These are phyloP conservation scores for Pseudogymnoascus sp. DNA, from an alignment of 2,329 filamentous ascomycete species.

Conservation along the genomic window DNA sequence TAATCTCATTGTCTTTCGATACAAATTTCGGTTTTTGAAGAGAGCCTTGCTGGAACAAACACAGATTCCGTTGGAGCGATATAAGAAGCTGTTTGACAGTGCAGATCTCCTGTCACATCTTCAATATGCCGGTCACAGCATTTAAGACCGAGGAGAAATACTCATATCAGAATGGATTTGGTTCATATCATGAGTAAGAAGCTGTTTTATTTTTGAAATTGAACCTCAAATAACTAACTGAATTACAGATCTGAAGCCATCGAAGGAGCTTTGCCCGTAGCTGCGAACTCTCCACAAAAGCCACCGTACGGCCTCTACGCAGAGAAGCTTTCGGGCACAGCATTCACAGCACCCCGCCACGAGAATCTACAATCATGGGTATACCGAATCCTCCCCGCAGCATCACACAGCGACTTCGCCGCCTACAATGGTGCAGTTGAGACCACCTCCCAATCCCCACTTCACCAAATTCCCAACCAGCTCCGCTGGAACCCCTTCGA, in stretches of 20 bases:
- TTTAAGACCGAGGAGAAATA: conserved; percentile 58
- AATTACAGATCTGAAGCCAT: conserved; percentile 51
- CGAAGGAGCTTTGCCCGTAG: conserved; percentile 54
- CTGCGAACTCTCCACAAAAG: conserved; percentile 61
- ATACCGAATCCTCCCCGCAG: conserved; percentile 46
- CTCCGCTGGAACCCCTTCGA: conserved; percentile 68
- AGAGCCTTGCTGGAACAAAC: background rate
- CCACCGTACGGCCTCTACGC: conserved; percentile 59
- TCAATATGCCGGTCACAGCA: conserved; percentile 52
- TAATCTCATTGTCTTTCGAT: background rate
- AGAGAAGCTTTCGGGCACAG: conserved; percentile 52
- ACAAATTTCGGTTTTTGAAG: background rate
- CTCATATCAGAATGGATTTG: conserved; percentile 59
- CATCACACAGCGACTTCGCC: conserved; percentile 32
- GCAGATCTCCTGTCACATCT: background rate
- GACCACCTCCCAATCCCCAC: conserved; percentile 38
- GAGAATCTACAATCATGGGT: conserved; percentile 51
- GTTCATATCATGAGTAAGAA: conserved; percentile 56
- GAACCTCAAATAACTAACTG: conserved; percentile 16
- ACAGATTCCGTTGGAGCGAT: background rate
- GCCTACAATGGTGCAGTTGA: conserved; percentile 33
- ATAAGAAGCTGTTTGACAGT: background rate
- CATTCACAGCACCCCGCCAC: conserved; percentile 47
- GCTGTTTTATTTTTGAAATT: background rate
- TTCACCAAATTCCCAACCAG: conserved; percentile 73